Percentiles rank a stretch among this genome's conserved stretches.
Evolutionary conservation across 768 basidiomycete species (phyloP).

Genomic region (Lyophyllum semitale): DNA sequence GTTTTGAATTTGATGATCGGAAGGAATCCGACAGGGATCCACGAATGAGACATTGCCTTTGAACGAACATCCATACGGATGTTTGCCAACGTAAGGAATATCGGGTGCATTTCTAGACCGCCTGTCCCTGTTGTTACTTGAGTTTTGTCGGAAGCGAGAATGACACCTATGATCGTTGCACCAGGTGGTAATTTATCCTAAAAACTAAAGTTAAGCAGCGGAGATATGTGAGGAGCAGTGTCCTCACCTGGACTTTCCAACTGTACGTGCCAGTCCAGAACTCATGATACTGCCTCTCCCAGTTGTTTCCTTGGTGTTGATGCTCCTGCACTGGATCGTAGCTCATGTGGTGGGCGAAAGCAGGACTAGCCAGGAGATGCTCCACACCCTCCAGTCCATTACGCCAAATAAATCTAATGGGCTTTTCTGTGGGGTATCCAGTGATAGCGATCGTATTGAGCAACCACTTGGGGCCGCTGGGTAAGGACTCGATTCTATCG

Average conservation of each 20-base stretch:
- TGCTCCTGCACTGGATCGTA: background rate
- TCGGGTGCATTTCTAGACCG: slow-evolving; percentile 1
- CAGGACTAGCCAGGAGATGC: background rate
- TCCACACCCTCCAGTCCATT: background rate
- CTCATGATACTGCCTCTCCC: background rate
- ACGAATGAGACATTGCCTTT: slow-evolving; percentile 1
- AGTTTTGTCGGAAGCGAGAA: slow-evolving; percentile 3
- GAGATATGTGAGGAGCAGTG: background rate
- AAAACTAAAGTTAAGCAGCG: background rate
- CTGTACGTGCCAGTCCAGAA: background rate
- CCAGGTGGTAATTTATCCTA: background rate
- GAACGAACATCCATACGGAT: background rate
- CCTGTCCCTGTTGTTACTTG: slow-evolving; percentile 4
- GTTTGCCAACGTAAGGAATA: background rate
- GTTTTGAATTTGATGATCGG: background rate
- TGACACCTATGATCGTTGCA: background rate
- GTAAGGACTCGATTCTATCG: background rate
- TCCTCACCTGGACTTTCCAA: background rate
- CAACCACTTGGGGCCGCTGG: background rate
- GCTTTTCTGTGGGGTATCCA: background rate
- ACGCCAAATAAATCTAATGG: background rate
- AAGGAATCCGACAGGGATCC: background rate
- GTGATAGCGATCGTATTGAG: background rate
- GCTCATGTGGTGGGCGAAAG: background rate
- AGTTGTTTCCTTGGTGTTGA: background rate